Base-by-base conservation (phyloP, 805 yeast genomes). In the Pichia thaimueangensis region DNA sequence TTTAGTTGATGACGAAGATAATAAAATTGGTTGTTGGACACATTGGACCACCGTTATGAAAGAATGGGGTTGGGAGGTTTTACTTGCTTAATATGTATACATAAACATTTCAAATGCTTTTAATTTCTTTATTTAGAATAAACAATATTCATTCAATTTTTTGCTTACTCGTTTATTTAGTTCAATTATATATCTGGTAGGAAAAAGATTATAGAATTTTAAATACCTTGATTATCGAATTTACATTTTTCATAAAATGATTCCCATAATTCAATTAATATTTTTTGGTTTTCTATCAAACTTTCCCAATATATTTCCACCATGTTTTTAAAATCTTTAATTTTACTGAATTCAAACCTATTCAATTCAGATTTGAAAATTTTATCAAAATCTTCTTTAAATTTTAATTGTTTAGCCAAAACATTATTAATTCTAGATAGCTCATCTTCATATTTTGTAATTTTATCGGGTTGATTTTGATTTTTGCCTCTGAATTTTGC, bases 301-400 rank as follows among this genome's bases (percentile, higher is more conserved):
- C 93, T 78, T 61, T 93, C 97, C 58, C 94, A 74, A 55, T 80
- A 89, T 11, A 91, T 82, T 62, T 93, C 98, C 40, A 91, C 85
- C 48, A 88, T 76, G 55, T 85, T 85, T 57, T 96, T 76, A 63
- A 91, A 87, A 54, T 89, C 97, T 30, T 75, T 78, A 28, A 86
- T 73, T 53, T 81, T 84, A 44, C 83, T 91, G 34, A 69, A 66
- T 57, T 87, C 95, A 57, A 89, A 86, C 28, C 62, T 67, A 15
- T 67, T 71, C 22, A 91, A 63, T 53, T 93, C 96, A 31, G 61
- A 59, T 56, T 77, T 82, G 41, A 91, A 85, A 4, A 73, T 76
- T 15, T 69, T 73, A 39, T 83, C 79, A 29, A 87, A 74, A 16
- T 68, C 69, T n/a, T 74, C 77, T 60, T 82, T 87, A 44, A 73